Conservation (phyloP, 306 rosid genomes). For the Trifolium repens region DNA sequence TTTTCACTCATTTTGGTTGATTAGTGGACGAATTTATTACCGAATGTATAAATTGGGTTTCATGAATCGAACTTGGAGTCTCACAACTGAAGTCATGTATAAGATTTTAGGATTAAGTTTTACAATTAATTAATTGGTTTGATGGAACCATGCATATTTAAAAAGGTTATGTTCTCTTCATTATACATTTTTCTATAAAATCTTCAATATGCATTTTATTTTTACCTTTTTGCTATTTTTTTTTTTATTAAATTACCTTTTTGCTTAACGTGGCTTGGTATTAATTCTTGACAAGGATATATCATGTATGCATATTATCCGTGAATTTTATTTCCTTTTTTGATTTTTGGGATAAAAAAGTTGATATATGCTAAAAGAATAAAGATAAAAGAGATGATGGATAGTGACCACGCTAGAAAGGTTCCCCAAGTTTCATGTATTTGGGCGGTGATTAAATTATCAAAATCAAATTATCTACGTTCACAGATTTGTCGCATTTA, state of each 20-base stretch:
- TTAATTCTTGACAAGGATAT: slow-evolving; percentile 37
- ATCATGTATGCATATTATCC: slow-evolving; percentile 21
- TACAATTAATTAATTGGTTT: neutral
- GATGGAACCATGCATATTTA: neutral
- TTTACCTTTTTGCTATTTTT: neutral
- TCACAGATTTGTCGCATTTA: no score
- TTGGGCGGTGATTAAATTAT: neutral
- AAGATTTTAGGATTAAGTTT: no score
- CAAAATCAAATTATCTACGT: no score
- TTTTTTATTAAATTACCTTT: neutral
- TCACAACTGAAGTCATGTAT: no score
- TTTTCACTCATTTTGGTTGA: no score
- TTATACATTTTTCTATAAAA: no score
- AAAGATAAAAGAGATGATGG: slow-evolving; percentile 39
- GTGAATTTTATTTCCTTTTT: slow-evolving; percentile 16
- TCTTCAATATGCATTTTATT: no score
- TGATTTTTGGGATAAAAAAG: slow-evolving; percentile 37
- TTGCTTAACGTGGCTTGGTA: slow-evolving; percentile 29
- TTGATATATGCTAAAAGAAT: slow-evolving; percentile 41
- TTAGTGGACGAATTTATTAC: no score
- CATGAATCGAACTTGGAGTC: no score
- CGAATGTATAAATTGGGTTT: no score
- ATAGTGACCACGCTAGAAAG: slow-evolving; percentile 51
- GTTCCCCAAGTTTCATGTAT: slow-evolving; percentile 35
- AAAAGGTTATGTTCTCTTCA: slow-evolving; percentile 22